phyloP scores from a whole-genome alignment of 139 green algal genomes.

The Prasinococcaceae sp. region DNA sequence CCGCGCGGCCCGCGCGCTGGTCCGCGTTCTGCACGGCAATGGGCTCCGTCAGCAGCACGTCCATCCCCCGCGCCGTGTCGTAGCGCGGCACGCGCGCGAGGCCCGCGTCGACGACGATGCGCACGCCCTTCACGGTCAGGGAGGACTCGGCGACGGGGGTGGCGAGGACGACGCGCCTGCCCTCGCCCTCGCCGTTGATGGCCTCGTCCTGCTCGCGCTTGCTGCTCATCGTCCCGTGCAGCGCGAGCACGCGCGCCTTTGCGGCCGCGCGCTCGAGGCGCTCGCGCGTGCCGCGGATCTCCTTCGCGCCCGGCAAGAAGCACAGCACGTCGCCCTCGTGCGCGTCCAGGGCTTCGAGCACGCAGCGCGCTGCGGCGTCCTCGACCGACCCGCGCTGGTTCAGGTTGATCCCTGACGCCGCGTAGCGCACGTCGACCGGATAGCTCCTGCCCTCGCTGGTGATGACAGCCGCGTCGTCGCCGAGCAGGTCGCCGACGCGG shows the following conservation, averaged over 20 bases:
- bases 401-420: slow-evolving; percentile 2
- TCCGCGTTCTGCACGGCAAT: slow-evolving; percentile 3
- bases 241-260: slow-evolving; percentile 22
- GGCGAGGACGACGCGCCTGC: slow-evolving; percentile 33
- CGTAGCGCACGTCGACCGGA: slow-evolving; percentile 30
- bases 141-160: slow-evolving; percentile 41
- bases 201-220: slow-evolving; percentile 35
- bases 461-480: slow-evolving; percentile 17
- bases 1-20: slow-evolving; percentile 17
- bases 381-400: slow-evolving; percentile 2
- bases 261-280: neutral
- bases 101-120: slow-evolving; percentile 48
- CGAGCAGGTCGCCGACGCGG: slow-evolving; percentile 26
- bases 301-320: slow-evolving; percentile 41
- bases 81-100: neutral
- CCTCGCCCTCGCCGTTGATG: slow-evolving; percentile 10
- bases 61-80: slow-evolving; percentile 5
- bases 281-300: slow-evolving; percentile 35
- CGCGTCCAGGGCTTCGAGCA: neutral
- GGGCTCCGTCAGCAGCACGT: neutral
- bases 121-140: slow-evolving; percentile 48
- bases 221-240: slow-evolving; percentile 43
- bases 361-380: neutral
- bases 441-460: slow-evolving; percentile 36
- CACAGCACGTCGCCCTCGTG: slow-evolving; percentile 25